A percentile compares a stretch with the other conserved stretches of the same genome.
These are phyloP conservation scores for Leishmania aethiopica DNA, from an alignment of 208 protist species.

Conservation along the genomic window DNA sequence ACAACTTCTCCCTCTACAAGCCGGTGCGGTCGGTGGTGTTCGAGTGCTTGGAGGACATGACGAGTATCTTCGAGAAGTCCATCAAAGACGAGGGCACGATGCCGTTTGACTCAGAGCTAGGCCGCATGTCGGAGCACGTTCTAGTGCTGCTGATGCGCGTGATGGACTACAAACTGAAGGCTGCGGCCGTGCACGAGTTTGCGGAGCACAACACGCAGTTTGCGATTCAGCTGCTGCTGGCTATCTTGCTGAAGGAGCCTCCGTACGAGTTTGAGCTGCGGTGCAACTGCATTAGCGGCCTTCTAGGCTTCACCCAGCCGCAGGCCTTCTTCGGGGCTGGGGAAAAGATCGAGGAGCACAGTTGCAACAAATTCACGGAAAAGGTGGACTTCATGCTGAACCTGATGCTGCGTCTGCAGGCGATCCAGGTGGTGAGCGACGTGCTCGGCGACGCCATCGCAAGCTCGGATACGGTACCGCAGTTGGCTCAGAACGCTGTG, in stretches of 20 bases:
- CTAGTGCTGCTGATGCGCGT: conserved; percentile 92
- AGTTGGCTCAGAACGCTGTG: conserved; percentile 43
- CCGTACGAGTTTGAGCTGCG: conserved; percentile 90
- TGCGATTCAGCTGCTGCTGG: conserved; percentile 90
- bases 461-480: conserved; percentile 9
- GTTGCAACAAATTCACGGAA: conserved; percentile 83
- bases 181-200: conserved; percentile 89
- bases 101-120: conserved; percentile 91
- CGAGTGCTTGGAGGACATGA: conserved; percentile 76
- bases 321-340: conserved; percentile 86
- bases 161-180: conserved; percentile 88
- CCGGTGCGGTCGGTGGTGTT: conserved; percentile 72
- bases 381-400: conserved; percentile 89
- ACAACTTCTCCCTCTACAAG: conserved; percentile 88
- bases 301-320: conserved; percentile 91
- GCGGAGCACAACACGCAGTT: conserved; percentile 91
- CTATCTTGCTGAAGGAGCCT: conserved; percentile 91
- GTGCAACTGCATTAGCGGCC: conserved; percentile 88
- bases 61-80: conserved; percentile 82
- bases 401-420: conserved; percentile 87
- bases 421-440: conserved; percentile 86
- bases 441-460: conserved; percentile 73
- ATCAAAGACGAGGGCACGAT: conserved; percentile 84
- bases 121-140: conserved; percentile 93
- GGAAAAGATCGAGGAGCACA: conserved; percentile 74